phyloP scores from a whole-genome alignment of 768 basidiomycete species.

The Pleurotus sapidus region DNA sequence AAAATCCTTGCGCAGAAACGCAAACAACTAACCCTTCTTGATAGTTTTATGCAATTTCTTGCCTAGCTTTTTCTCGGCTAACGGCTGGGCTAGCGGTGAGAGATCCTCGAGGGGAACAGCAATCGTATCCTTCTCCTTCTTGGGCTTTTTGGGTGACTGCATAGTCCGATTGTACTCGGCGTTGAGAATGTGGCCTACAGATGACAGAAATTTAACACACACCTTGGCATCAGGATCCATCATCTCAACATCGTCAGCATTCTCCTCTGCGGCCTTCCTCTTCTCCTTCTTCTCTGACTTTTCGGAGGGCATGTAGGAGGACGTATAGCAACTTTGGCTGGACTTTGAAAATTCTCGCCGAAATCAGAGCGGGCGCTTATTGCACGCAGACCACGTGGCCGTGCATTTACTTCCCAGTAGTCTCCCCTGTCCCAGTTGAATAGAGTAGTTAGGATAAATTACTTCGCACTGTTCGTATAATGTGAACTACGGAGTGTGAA shows the following conservation, averaged over 20 bases:
- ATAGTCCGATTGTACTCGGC: conserved; percentile 14
- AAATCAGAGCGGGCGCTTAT: no score
- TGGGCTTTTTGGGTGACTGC: conserved; percentile 56
- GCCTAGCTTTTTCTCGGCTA: conserved; percentile 89
- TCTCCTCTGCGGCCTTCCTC: conserved; percentile 46
- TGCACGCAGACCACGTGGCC: no score
- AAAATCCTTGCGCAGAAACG: background rate
- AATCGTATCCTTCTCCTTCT: conserved; percentile 65
- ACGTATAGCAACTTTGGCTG: no score
- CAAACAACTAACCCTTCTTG: conserved; percentile 66
- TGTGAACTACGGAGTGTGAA: no score
- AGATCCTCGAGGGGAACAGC: conserved; percentile 75
- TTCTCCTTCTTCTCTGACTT: conserved; percentile 78
- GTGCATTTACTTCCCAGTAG: no score
- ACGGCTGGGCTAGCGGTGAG: conserved; percentile 90
- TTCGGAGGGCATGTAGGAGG: conserved; percentile 59
- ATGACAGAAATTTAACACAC: conserved; percentile 12
- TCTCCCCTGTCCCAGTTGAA: no score
- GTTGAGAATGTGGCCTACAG: conserved; percentile 10
- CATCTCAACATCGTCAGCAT: conserved; percentile 53
- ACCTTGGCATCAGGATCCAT: conserved; percentile 31
- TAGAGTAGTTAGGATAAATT: no score
- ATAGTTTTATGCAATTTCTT: conserved; percentile 96
- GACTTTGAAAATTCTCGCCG: no score
- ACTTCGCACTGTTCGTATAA: no score